Conservation (phyloP, 2,329 filamentous ascomycete genomes). For the Trichoderma sp. region DNA sequence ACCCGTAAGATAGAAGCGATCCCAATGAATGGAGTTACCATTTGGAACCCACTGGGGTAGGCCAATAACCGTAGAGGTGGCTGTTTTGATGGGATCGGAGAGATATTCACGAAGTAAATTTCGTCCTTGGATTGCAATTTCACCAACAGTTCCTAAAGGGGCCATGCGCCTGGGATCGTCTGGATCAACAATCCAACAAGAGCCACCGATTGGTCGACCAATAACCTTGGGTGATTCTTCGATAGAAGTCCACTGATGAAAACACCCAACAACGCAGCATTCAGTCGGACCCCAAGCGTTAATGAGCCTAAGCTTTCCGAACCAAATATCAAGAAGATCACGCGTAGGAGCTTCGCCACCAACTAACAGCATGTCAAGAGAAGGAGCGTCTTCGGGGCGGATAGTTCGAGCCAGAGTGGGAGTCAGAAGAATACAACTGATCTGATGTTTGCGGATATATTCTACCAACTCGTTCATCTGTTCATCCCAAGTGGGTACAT, state of each 20-base stretch:
- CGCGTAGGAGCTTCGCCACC: constrained; percentile 24
- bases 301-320: not conserved
- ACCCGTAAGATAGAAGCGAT: constrained; percentile 21
- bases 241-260: not conserved
- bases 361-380: constrained; percentile 41
- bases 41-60: constrained; percentile 10
- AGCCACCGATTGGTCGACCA: constrained; percentile 9
- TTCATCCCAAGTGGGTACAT: constrained; percentile 7
- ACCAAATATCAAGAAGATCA: constrained; percentile 15
- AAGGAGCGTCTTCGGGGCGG: constrained; percentile 40
- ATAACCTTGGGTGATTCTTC: not conserved
- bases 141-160: constrained; percentile 11
- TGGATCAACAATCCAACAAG: constrained; percentile 3
- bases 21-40: not conserved
- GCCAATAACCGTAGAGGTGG: not conserved
- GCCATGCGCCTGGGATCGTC: not conserved
- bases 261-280: not conserved
- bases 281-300: constrained; percentile 16
- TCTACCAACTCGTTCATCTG: constrained; percentile 1
- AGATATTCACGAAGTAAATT: constrained; percentile 11
- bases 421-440: not conserved
- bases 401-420: constrained; percentile 30
- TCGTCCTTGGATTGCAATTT: constrained; percentile 12
- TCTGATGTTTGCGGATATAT: not conserved
- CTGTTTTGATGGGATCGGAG: not conserved